Evolutionary conservation across 2,329 filamentous ascomycete genomes (phyloP).

Genomic region (Drechslerella stenobrocha): DNA sequence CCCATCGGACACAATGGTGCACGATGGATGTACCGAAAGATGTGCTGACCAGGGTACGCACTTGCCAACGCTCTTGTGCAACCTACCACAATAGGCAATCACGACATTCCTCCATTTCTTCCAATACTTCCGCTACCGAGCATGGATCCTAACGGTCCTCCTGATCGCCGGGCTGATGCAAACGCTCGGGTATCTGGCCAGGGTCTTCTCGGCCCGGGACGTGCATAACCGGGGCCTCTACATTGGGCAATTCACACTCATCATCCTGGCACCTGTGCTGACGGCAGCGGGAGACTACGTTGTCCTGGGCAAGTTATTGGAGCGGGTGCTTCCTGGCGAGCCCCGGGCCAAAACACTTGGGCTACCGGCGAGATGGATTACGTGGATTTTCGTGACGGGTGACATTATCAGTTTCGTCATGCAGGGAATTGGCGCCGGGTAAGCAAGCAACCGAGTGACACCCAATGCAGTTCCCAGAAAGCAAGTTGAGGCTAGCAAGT

Average conservation of each 20-base stretch:
- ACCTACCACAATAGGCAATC: conserved; percentile 36
- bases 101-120: conserved; percentile 46
- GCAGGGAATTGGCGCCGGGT: conserved; percentile 50
- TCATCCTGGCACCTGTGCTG: conserved; percentile 54
- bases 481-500: no score
- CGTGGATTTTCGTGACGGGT: conserved; percentile 49
- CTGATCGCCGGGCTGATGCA: conserved; percentile 50
- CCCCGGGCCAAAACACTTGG: conserved; percentile 37
- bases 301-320: conserved; percentile 54
- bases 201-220: conserved; percentile 49
- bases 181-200: conserved; percentile 49
- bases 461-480: neutral
- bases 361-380: conserved; percentile 49
- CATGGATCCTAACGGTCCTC: conserved; percentile 50
- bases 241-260: conserved; percentile 52
- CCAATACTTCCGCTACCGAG: conserved; percentile 50
- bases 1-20: no score
- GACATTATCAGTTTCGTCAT: conserved; percentile 49
- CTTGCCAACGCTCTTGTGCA: no score
- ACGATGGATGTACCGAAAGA: no score
- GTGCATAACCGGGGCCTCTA: conserved; percentile 51
- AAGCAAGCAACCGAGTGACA: conserved; percentile 4
- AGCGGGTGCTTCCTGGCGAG: conserved; percentile 53
- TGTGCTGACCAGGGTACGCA: no score
- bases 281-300: conserved; percentile 55